A percentile compares a stretch with the other conserved stretches of the same genome.
These are phyloP conservation scores for Iris pallida DNA, from an alignment of 116 monocot species.

Conservation along the genomic window DNA sequence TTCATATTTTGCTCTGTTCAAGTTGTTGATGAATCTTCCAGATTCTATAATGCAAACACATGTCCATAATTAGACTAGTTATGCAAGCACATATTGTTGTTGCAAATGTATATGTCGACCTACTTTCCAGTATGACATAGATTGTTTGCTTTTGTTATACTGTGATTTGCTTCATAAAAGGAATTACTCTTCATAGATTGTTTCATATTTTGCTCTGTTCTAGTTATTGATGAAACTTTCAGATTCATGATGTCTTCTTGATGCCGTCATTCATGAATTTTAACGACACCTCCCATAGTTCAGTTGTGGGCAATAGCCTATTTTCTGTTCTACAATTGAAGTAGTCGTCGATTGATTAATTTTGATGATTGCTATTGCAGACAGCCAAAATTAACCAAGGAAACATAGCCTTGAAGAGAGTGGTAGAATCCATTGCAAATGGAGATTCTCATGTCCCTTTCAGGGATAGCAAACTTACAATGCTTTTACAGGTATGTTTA, in stretches of 20 bases:
- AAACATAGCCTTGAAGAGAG: conserved; percentile 83
- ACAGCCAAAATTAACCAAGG: conserved; percentile 98
- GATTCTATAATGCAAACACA: too few relatives aligned
- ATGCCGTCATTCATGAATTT: too few relatives aligned
- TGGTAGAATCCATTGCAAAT: conserved; percentile 95
- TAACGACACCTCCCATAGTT: too few relatives aligned
- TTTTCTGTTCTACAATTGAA: too few relatives aligned
- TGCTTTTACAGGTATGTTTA: conserved; percentile 79
- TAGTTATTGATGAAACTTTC: too few relatives aligned
- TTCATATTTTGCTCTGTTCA: too few relatives aligned
- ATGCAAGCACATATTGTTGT: background rate
- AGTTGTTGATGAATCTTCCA: too few relatives aligned
- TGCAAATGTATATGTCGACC: background rate
- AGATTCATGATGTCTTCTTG: too few relatives aligned
- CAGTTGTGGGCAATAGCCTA: too few relatives aligned
- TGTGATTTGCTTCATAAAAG: too few relatives aligned
- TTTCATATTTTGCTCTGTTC: too few relatives aligned
- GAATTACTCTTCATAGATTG: too few relatives aligned
- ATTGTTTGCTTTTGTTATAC: background rate
- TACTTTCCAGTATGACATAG: background rate
- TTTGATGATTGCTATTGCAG: conserved; percentile 29
- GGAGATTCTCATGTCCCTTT: conserved; percentile 98
- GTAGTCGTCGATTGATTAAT: conserved; percentile 4
- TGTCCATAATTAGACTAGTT: background rate
- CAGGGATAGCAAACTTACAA: conserved; percentile 95